A percentile compares a stretch with the other conserved stretches of the same genome.
These are phyloP conservation scores for Penstemon barbatus DNA, from an alignment of 257 asterid species.

Conservation along the genomic window DNA sequence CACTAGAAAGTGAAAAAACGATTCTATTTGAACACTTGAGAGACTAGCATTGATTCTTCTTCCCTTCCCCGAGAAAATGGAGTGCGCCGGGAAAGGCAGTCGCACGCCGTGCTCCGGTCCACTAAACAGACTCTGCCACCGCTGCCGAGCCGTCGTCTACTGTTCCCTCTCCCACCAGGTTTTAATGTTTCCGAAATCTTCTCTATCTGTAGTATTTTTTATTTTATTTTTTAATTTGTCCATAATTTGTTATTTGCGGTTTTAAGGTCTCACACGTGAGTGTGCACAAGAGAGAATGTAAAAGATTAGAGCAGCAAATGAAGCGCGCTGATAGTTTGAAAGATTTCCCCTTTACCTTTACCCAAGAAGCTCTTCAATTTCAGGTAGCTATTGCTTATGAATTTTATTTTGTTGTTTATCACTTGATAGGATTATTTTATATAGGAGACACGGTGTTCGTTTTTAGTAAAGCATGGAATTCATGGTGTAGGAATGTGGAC, in stretches of 20 bases:
- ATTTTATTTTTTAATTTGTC: conserved; percentile 7
- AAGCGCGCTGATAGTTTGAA: conserved; percentile 43
- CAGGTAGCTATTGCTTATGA: conserved; percentile 35
- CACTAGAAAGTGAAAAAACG: not conserved
- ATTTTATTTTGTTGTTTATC: conserved; percentile 5
- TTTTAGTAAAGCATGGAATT: conserved; percentile 52
- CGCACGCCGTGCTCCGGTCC: conserved; percentile 69
- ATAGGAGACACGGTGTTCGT: conserved; percentile 57
- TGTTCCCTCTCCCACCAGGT: conserved; percentile 96
- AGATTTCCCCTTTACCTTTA: conserved; percentile 75
- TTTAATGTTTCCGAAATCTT: not conserved
- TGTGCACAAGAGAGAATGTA: conserved; percentile 75
- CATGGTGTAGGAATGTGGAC: conserved; percentile 82
- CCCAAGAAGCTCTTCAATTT: conserved; percentile 42
- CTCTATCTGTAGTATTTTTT: not conserved
- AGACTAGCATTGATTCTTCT: not conserved
- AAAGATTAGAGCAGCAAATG: conserved; percentile 72
- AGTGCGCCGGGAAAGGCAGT: conserved; percentile 87
- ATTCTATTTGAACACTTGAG: not conserved
- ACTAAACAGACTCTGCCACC: conserved; percentile 61
- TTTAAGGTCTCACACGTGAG: conserved; percentile 65
- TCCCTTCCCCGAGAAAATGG: conserved; percentile 42
- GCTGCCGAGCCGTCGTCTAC: conserved; percentile 81
- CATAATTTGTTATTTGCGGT: not conserved
- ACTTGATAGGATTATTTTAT: not conserved